These are phyloP conservation scores for Pleurotus tuoliensis DNA, from an alignment of 768 basidiomycete species.

Conservation along the genomic window DNA sequence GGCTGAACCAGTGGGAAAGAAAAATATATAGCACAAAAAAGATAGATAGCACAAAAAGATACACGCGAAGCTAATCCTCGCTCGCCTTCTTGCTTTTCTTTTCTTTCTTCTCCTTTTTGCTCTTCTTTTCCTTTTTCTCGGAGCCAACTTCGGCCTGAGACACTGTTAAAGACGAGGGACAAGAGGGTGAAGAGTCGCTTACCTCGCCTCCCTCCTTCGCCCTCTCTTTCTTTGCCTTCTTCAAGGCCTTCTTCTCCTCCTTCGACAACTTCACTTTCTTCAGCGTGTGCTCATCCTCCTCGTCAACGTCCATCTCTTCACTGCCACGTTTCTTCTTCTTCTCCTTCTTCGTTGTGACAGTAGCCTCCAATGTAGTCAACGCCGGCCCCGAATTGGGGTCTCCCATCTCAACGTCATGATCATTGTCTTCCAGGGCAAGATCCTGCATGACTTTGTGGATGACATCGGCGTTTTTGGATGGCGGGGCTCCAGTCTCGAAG, in stretches of 20 bases:
- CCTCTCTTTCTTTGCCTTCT: constrained; percentile 66
- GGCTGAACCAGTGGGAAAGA: no score
- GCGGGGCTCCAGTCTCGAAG: constrained; percentile 89
- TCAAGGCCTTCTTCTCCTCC: constrained; percentile 83
- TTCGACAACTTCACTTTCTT: constrained; percentile 80
- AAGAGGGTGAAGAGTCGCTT: background rate
- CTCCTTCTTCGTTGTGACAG: constrained; percentile 50
- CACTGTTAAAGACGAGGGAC: constrained; percentile 5
- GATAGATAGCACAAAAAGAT: no score
- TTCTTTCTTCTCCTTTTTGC: constrained; percentile 40
- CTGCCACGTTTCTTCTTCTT: constrained; percentile 68
- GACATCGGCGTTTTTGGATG: constrained; percentile 89
- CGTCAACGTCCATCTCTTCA: constrained; percentile 64
- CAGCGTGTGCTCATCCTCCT: constrained; percentile 45
- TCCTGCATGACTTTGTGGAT: constrained; percentile 85
- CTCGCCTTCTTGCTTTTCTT: constrained; percentile 56
- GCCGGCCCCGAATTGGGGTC: constrained; percentile 44
- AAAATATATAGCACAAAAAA: no score
- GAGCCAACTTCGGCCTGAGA: constrained; percentile 19
- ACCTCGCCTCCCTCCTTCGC: constrained; percentile 49
- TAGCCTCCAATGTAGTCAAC: constrained; percentile 56
- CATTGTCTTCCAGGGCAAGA: constrained; percentile 65
- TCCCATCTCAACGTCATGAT: constrained; percentile 36
- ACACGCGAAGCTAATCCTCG: background rate
- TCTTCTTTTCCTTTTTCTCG: constrained; percentile 30